These are phyloP conservation scores for Wickerhamiella parazyma DNA, from an alignment of 805 yeast species.

Conservation along the genomic window DNA sequence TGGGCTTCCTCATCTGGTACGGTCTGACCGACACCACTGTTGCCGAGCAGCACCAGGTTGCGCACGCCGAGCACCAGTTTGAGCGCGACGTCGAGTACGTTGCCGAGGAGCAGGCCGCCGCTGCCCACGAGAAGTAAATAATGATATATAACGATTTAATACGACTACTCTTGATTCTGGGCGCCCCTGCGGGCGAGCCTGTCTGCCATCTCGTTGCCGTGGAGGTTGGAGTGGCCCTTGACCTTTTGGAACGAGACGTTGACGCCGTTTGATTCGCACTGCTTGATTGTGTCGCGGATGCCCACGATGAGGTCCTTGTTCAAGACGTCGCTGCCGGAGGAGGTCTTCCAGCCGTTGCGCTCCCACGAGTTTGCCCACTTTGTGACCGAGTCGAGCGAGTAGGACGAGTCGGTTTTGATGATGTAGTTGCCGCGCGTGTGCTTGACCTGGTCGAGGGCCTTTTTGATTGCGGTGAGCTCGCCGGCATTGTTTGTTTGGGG, in stretches of 20 bases:
- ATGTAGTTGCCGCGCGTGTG: constrained; percentile 2
- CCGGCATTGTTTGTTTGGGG: constrained; percentile 68
- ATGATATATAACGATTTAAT: neutral
- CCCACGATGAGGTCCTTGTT: constrained; percentile 39
- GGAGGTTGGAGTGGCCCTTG: constrained; percentile 52
- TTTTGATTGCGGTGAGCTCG: constrained; percentile 53
- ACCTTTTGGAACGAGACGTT: constrained; percentile 44
- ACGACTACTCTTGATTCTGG: neutral
- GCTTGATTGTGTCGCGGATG: constrained; percentile 27
- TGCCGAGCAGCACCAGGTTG: constrained; percentile 6
- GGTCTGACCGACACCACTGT: constrained; percentile 56
- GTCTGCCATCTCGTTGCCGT: constrained; percentile 73
- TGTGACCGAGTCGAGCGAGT: constrained; percentile 42
- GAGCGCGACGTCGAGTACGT: constrained; percentile 4
- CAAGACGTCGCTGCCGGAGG: constrained; percentile 34
- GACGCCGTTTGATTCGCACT: constrained; percentile 20
- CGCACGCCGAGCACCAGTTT: constrained; percentile 5
- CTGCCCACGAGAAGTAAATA: neutral
- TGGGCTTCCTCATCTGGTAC: constrained; percentile 60
- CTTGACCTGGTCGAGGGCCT: constrained; percentile 35
- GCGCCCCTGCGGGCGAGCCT: too few species aligned
- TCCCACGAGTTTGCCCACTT: constrained; percentile 49
- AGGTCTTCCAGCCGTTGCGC: constrained; percentile 37
- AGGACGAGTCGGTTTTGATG: constrained; percentile 60
- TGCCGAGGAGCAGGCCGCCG: neutral